These are phyloP conservation scores for Periconia sp. DNA, from an alignment of 2,329 filamentous ascomycete species.

Conservation along the genomic window DNA sequence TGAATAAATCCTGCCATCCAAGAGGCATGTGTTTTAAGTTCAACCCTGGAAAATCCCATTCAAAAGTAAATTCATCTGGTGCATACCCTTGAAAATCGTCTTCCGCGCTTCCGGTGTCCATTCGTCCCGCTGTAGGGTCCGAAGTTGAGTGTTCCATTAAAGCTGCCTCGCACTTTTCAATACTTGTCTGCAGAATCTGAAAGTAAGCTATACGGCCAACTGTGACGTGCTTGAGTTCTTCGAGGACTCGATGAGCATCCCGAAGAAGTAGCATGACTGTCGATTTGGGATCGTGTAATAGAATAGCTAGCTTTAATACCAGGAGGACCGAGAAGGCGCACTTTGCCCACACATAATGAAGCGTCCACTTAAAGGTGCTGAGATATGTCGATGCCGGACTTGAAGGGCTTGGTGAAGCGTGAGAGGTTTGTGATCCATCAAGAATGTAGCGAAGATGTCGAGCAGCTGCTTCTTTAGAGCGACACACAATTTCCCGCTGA, in stretches of 20 bases:
- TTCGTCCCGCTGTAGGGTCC: constrained; percentile 8
- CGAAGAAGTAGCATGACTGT: constrained; percentile 50
- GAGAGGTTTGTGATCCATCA: constrained; percentile 20
- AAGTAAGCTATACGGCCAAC: constrained; percentile 56
- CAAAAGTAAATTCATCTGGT: constrained; percentile 62
- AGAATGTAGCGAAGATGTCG: constrained; percentile 59
- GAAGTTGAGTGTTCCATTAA: constrained; percentile 44
- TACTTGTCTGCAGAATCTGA: constrained; percentile 56
- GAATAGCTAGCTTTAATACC: constrained; percentile 58
- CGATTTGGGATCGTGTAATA: constrained; percentile 52
- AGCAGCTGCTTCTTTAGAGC: constrained; percentile 59
- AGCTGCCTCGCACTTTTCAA: constrained; percentile 58
- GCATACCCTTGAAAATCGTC: constrained; percentile 60
- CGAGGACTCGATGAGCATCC: constrained; percentile 52
- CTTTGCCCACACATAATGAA: constrained; percentile 66
- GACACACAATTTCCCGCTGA: constrained; percentile 56
- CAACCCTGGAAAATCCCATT: constrained; percentile 64
- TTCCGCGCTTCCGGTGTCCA: constrained; percentile 40
- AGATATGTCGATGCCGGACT: constrained; percentile 49
- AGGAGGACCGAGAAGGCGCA: constrained; percentile 64
- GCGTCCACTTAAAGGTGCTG: constrained; percentile 58
- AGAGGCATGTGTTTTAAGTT: constrained; percentile 58
- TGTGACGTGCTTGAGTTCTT: constrained; percentile 51
- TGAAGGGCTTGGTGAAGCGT: constrained; percentile 28
- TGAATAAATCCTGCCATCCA: constrained; percentile 56